These are phyloP conservation scores for Phytophthora boehmeriae DNA, from an alignment of 352 stramenopile species.

Conservation along the genomic window DNA sequence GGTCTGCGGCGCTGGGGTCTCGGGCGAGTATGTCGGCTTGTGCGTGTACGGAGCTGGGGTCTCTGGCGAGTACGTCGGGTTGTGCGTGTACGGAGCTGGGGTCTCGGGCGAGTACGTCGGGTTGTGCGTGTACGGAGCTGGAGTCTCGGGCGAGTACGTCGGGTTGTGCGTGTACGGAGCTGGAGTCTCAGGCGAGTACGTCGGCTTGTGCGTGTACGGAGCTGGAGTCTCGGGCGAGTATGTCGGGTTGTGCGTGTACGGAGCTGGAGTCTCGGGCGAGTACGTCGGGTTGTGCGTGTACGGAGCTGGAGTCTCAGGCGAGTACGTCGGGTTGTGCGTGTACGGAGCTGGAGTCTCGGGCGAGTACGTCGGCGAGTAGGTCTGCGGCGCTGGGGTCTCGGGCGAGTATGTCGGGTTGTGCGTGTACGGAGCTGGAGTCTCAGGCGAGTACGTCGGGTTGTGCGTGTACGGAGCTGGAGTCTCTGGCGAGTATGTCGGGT, in stretches of 20 bases:
- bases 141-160: not conserved
- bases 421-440: not conserved
- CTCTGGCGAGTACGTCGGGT: slow-evolving; percentile 14
- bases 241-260: not conserved
- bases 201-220: not conserved
- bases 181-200: not conserved
- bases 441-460: slow-evolving; percentile 5
- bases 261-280: too few relatives aligned
- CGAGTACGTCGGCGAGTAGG: not conserved
- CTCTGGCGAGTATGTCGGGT: not conserved
- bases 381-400: not conserved
- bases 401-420: not conserved
- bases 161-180: not conserved
- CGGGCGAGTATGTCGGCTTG: too few relatives aligned
- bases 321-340: slow-evolving; percentile 1
- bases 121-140: not conserved
- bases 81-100: too few relatives aligned
- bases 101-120: not conserved
- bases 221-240: not conserved
- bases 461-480: not conserved
- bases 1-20: too few relatives aligned
- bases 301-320: not conserved
- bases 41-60: not conserved
- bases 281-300: not conserved
- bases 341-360: not conserved